Evolutionary conservation across 106 monocot genomes (phyloP).

Genomic region (Vanilla planifolia): DNA sequence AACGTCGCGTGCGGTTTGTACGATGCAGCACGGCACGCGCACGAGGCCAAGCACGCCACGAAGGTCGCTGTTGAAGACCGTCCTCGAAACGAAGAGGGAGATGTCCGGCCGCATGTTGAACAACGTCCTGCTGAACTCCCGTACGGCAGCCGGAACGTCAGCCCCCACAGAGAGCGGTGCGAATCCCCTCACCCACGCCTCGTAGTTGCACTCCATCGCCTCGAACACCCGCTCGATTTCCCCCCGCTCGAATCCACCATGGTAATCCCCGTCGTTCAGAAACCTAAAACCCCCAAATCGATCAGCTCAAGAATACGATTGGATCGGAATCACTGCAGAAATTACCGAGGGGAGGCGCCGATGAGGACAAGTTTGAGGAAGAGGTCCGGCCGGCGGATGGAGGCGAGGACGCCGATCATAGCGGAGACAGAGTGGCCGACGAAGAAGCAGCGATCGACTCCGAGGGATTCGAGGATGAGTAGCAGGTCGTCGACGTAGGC

Average conservation of each 20-base stretch:
- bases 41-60: slow-evolving; percentile 63
- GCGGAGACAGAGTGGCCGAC: slow-evolving; percentile 96
- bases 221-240: slow-evolving; percentile 68
- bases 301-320: background rate
- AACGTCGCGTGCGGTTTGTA: slow-evolving; percentile 74
- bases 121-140: slow-evolving; percentile 93
- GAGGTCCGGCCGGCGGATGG: slow-evolving; percentile 65
- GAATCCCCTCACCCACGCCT: slow-evolving; percentile 87
- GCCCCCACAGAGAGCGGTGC: slow-evolving; percentile 92
- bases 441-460: slow-evolving; percentile 65
- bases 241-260: slow-evolving; percentile 77
- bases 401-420: slow-evolving; percentile 88
- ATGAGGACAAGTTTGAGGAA: slow-evolving; percentile 88
- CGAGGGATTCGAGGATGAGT: slow-evolving; percentile 64
- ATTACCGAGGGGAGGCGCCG: slow-evolving; percentile 74
- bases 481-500: slow-evolving; percentile 85
- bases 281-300: slow-evolving; percentile 26
- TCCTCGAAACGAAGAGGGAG: slow-evolving; percentile 73
- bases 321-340: background rate
- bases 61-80: slow-evolving; percentile 80
- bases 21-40: slow-evolving; percentile 67
- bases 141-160: slow-evolving; percentile 87
- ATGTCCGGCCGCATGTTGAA: slow-evolving; percentile 99
- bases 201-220: slow-evolving; percentile 93
- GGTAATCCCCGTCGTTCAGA: slow-evolving; percentile 79